These are phyloP conservation scores for Neonectria coccinea DNA, from an alignment of 2,329 filamentous ascomycete genomes.

Conservation along the genomic window DNA sequence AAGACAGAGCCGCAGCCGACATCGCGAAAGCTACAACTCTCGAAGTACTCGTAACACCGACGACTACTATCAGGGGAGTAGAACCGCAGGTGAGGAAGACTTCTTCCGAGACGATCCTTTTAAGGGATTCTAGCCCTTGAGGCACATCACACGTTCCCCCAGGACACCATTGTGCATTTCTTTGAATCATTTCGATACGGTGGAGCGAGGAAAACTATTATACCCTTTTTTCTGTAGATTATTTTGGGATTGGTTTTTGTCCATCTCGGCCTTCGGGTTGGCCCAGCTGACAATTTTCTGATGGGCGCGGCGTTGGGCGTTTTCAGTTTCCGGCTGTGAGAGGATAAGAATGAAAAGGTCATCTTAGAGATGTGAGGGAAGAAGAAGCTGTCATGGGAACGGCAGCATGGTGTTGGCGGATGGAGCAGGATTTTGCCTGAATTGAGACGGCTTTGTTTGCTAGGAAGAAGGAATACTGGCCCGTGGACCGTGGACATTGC, in stretches of 20 bases:
- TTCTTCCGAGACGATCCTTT: conserved; percentile 72
- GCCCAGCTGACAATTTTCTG: conserved; percentile 28
- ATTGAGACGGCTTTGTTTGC: conserved; percentile 2
- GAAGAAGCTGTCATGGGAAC: conserved; percentile 1
- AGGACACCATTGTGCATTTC: conserved; percentile 29
- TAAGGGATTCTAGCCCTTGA: conserved; percentile 64
- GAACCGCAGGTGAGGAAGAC: conserved; percentile 65
- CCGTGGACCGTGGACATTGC: conserved; percentile 9
- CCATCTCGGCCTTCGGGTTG: conserved; percentile 8
- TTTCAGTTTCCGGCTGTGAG: conserved; percentile 2
- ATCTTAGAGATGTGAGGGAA: conserved; percentile 2
- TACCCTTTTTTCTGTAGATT: conserved; percentile 44
- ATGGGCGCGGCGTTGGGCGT: conserved; percentile 33
- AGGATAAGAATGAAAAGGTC: conserved; percentile 20
- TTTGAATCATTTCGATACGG: conserved; percentile 31
- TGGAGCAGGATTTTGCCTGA: conserved; percentile 1
- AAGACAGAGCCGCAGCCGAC: conserved; percentile 64
- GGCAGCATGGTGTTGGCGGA: background rate
- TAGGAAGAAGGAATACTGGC: conserved; percentile 6
- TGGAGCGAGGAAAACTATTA: conserved; percentile 37
- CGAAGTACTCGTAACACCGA: conserved; percentile 60
- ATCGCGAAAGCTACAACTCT: conserved; percentile 64
- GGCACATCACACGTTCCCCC: conserved; percentile 14
- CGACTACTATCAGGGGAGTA: conserved; percentile 61
- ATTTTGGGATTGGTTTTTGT: conserved; percentile 31